Evolutionary conservation across 352 stramenopile species (phyloP).

Genomic region (Phytophthora pisi): DNA sequence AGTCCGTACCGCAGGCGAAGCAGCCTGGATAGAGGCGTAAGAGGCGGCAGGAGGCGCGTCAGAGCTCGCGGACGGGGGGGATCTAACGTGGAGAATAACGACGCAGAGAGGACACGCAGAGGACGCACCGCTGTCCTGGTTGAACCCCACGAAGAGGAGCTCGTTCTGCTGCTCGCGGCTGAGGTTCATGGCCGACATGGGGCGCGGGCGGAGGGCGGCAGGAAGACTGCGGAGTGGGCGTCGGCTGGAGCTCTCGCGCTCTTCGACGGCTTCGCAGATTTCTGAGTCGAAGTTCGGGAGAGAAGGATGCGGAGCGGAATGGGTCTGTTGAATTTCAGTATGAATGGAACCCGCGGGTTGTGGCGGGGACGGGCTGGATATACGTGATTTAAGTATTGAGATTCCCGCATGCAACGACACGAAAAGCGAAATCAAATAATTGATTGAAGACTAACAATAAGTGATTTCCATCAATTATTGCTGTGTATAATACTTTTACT

Average conservation of each 20-base stretch:
- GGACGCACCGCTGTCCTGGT: slow-evolving; percentile 90
- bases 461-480: too few species aligned
- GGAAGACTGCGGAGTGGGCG: slow-evolving; percentile 17
- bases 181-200: slow-evolving; percentile 83
- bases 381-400: not conserved
- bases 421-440: too few species aligned
- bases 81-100: not conserved
- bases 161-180: slow-evolving; percentile 91
- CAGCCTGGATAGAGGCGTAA: slow-evolving; percentile 61
- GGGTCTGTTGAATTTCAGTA: not conserved
- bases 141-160: slow-evolving; percentile 95
- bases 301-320: slow-evolving; percentile 17
- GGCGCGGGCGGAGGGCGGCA: not conserved
- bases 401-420: too few species aligned
- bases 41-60: not conserved
- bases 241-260: not conserved
- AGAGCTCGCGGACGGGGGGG: not conserved
- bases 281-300: slow-evolving; percentile 27
- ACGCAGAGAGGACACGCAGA: not conserved
- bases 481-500: too few species aligned
- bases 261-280: slow-evolving; percentile 20
- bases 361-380: not conserved
- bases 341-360: not conserved
- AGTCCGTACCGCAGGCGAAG: slow-evolving; percentile 95
- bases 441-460: too few species aligned